Evolutionary conservation across 805 yeast species (phyloP).

Genomic region (Gaillardinia entomophila): DNA sequence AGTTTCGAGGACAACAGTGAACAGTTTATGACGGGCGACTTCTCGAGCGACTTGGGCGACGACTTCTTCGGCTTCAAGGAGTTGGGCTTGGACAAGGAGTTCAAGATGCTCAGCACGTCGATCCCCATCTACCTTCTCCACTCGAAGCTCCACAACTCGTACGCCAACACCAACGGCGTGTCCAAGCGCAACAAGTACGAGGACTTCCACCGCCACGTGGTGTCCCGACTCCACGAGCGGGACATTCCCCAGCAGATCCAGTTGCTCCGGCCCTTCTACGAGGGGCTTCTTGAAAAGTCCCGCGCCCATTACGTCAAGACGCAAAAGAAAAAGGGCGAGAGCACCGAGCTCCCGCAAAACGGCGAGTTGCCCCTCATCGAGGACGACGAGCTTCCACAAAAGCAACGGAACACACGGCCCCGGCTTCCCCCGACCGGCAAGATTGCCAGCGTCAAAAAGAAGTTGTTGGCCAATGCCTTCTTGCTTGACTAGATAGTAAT

Average conservation of each 20-base stretch:
- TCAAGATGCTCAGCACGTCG: slow-evolving; percentile 74
- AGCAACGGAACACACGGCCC: slow-evolving; percentile 67
- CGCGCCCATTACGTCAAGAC: slow-evolving; percentile 35
- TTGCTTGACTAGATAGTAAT: too few species aligned
- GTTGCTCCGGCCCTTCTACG: slow-evolving; percentile 49
- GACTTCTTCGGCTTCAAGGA: slow-evolving; percentile 97
- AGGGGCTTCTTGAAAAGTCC: slow-evolving; percentile 35
- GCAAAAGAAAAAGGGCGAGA: slow-evolving; percentile 36
- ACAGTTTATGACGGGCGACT: slow-evolving; percentile 91
- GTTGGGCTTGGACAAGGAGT: slow-evolving; percentile 87
- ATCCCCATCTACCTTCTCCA: slow-evolving; percentile 88
- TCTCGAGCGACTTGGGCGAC: slow-evolving; percentile 89
- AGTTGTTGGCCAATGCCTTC: slow-evolving; percentile 46
- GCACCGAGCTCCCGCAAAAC: slow-evolving; percentile 35
- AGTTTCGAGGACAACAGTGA: slow-evolving; percentile 88
- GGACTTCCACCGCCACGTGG: slow-evolving; percentile 55
- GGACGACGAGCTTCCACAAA: slow-evolving; percentile 81
- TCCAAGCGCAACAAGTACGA: slow-evolving; percentile 53
- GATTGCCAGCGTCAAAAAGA: slow-evolving; percentile 65
- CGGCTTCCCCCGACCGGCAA: slow-evolving; percentile 90
- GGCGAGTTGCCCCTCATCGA: slow-evolving; percentile 45
- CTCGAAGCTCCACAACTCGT: slow-evolving; percentile 62
- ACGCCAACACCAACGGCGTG: slow-evolving; percentile 35
- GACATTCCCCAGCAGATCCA: slow-evolving; percentile 53
- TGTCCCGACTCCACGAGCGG: slow-evolving; percentile 46